Percentiles rank a stretch among this genome's conserved stretches.
These are phyloP conservation scores for Umbelopsis sp. DNA, from an alignment of 371 early-diverging fungal genomes.

Conservation along the genomic window DNA sequence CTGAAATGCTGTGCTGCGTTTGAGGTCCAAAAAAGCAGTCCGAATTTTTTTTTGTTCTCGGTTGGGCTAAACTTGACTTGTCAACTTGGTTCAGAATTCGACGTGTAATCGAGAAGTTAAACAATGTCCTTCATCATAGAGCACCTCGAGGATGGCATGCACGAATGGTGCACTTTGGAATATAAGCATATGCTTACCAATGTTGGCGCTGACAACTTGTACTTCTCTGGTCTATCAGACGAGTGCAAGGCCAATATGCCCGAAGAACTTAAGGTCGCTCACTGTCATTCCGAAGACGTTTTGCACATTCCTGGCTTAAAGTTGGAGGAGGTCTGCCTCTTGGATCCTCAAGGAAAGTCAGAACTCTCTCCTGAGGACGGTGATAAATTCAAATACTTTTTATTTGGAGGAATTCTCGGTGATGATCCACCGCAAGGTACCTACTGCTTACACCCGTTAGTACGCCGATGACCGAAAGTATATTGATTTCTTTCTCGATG, in stretches of 20 bases:
- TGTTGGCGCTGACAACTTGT: constrained; percentile 61
- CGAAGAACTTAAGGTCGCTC: constrained; percentile 55
- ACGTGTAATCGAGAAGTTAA: constrained; percentile 20
- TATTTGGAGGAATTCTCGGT: constrained; percentile 86
- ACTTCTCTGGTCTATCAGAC: constrained; percentile 61
- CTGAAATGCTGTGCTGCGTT: neutral
- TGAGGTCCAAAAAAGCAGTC: neutral
- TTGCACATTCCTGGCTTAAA: constrained; percentile 59
- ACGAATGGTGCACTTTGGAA: constrained; percentile 76
- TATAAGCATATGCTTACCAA: constrained; percentile 75
- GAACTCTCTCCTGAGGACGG: constrained; percentile 72
- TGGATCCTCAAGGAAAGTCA: constrained; percentile 68
- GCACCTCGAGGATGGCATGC: constrained; percentile 79
- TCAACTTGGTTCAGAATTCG: neutral
- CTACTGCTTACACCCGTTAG: neutral
- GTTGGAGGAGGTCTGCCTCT: constrained; percentile 67
- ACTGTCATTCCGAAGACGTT: constrained; percentile 64
- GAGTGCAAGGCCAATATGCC: constrained; percentile 56
- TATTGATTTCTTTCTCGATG: neutral
- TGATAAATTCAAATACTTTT: constrained; percentile 67
- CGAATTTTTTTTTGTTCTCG: neutral
- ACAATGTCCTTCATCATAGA: constrained; percentile 65
- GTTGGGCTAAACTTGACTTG: too few relatives aligned
- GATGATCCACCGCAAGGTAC: constrained; percentile 72
- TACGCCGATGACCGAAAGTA: neutral